phyloP scores from a whole-genome alignment of 495 filamentous ascomycete species.

The Massariosphaeria phaeospora region DNA sequence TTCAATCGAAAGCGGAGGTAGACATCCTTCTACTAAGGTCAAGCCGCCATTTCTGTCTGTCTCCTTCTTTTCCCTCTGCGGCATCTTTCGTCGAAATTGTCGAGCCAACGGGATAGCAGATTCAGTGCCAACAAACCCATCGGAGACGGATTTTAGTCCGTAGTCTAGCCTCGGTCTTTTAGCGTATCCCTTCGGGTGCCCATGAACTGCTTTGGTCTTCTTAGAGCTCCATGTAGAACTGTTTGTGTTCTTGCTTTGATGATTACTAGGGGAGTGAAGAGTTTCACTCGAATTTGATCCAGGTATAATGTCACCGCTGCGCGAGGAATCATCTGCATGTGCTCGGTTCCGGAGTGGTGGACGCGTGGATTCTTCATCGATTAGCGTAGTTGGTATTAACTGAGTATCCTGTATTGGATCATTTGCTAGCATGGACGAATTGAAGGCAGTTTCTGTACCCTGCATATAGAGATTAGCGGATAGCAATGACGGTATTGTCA shows the following conservation, averaged over 20 bases:
- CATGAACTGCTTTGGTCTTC: neutral
- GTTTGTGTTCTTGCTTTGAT: neutral
- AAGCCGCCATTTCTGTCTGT: neutral
- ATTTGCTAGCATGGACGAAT: neutral
- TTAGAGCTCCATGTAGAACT: neutral
- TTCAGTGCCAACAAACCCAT: slow-evolving; percentile 6
- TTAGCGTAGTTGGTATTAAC: too few species aligned
- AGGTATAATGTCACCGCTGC: neutral
- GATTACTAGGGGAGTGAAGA: neutral
- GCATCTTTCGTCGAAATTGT: neutral
- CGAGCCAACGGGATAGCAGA: neutral
- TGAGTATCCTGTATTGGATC: slow-evolving; percentile 29
- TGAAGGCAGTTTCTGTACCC: neutral
- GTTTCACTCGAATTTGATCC: neutral
- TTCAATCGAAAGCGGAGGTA: neutral
- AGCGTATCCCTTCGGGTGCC: neutral
- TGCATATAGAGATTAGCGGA: too few species aligned
- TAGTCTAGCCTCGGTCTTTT: neutral
- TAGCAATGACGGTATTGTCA: too few species aligned
- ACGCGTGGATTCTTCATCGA: neutral
- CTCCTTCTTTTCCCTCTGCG: neutral
- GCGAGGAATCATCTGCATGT: neutral
- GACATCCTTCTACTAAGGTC: neutral
- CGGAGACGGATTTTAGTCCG: neutral
- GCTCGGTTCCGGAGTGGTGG: neutral